Conservation (phyloP, 2,329 filamentous ascomycete species). For the Didymellaceae sp. region DNA sequence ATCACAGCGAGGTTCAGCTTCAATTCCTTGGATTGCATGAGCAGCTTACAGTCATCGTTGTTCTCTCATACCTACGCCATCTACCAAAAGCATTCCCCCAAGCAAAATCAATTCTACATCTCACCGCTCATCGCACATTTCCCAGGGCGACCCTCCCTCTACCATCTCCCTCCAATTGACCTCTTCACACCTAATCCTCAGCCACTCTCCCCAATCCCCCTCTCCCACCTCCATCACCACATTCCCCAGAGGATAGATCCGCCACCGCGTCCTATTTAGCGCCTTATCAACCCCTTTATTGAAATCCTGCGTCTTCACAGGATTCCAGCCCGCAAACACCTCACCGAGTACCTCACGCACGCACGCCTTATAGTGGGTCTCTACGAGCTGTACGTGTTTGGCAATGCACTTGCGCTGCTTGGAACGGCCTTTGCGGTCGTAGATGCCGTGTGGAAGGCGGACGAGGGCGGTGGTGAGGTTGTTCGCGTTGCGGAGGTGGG, state of each 20-base stretch:
- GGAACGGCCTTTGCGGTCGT: neutral
- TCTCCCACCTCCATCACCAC: constrained; percentile 15
- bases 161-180: no score
- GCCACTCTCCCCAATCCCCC: constrained; percentile 18
- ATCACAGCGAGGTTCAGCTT: no score
- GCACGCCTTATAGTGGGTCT: constrained; percentile 6
- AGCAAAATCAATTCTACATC: neutral
- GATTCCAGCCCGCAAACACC: constrained; percentile 11
- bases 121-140: neutral
- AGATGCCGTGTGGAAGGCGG: neutral
- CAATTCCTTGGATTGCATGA: no score
- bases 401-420: neutral
- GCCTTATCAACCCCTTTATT: constrained; percentile 19
- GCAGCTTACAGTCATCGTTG: no score
- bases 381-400: neutral
- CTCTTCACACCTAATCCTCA: neutral
- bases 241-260: neutral
- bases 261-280: neutral
- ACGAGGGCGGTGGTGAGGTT: neutral
- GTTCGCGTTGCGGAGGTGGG: neutral
- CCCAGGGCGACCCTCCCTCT: no score
- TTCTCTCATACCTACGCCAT: no score
- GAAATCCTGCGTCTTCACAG: constrained; percentile 20
- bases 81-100: neutral
- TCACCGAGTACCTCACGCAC: constrained; percentile 11